Evolutionary conservation across 1,284 basidiomycete genomes (phyloP).

Genomic region (Cryptococcus sp.): DNA sequence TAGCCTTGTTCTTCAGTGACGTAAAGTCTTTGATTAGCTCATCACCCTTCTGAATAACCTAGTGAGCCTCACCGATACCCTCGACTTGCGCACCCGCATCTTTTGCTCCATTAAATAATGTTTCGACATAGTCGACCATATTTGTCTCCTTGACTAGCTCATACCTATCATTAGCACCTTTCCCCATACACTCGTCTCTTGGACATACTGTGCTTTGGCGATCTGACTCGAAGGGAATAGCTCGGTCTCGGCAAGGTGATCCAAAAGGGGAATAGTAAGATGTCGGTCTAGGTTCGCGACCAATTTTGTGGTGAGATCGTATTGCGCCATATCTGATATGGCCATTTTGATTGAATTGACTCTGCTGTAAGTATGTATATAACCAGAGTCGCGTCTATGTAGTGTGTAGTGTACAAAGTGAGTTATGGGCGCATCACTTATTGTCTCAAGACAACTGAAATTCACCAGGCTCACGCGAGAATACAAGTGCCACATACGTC

Average conservation of each 20-base stretch:
- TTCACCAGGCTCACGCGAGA: too few species aligned
- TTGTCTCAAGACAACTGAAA: too few species aligned
- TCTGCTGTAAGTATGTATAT: too few species aligned
- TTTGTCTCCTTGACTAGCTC: constrained; percentile 95
- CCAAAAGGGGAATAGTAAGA: constrained; percentile 84
- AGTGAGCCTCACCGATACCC: not conserved
- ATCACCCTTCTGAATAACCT: not conserved
- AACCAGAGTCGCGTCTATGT: too few species aligned
- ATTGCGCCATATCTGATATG: too few species aligned
- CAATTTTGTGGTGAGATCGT: constrained; percentile 54
- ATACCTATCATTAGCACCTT: constrained; percentile 55
- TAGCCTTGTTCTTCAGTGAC: constrained; percentile 70
- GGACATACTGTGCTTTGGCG: constrained; percentile 45
- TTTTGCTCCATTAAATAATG: constrained; percentile 70
- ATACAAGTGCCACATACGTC: too few species aligned
- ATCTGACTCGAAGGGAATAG: constrained; percentile 42
- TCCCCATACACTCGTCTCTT: too few species aligned
- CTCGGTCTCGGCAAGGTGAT: constrained; percentile 63
- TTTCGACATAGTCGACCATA: constrained; percentile 87
- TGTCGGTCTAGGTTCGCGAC: constrained; percentile 93
- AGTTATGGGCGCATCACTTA: too few species aligned
- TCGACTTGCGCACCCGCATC: constrained; percentile 6
- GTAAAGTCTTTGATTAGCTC: constrained; percentile 62
- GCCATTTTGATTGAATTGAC: too few species aligned
- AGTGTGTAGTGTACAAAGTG: too few species aligned